Evolutionary conservation across 129 eudicot species (phyloP), one percentile per base, ranked within the genome.

Genomic region (Flaveria ramosissima): DNA sequence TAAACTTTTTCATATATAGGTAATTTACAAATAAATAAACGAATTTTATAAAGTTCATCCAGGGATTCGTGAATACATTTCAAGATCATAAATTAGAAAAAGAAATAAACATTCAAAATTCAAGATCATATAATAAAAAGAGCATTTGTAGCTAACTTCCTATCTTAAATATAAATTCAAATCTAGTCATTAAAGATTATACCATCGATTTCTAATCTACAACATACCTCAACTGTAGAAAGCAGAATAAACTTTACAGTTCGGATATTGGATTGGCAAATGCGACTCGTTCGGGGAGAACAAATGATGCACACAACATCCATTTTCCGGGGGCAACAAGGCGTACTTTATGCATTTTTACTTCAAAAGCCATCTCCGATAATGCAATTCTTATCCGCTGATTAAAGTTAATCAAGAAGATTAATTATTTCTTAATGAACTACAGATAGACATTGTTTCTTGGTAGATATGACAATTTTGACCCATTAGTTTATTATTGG

Each of bases 241-340:
- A 46, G 67, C 14, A 6, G 39, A 21, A 14, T 8, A 20, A 1
- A 71, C 20, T 52, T 45, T 80, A 69, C 73, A 70, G 46, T 63
- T 64, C 53, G 53, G 69, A 77, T 39, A 80, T 65, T 2, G 80
- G 73, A 46, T 74, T 76, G n/a, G 86, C 77, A 74, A 80, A 83
- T 7, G 94, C 99, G 6, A 88, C 92, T 39, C 78, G 83, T 84
- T 86, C 88, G 0, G 99, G 97, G 14, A 95, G 90, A 32, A 83
- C 72, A 68, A 95, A 95, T 67, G 99, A 95, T 60, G 99, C 99
- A 82, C 97, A 95, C 71, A 95, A 15, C 99, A 95, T 95, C 97
- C 97, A 95, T 73, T 95, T 95, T 73, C 96, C 97, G 0, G 99
- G 99, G 59, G 99, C 99, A 3, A 95, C 99, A 26, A 86, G 89